A percentile compares a stretch with the other conserved stretches of the same genome.
Conservation (phyloP, 306 rosid species). For the Inga leiocalycina region DNA sequence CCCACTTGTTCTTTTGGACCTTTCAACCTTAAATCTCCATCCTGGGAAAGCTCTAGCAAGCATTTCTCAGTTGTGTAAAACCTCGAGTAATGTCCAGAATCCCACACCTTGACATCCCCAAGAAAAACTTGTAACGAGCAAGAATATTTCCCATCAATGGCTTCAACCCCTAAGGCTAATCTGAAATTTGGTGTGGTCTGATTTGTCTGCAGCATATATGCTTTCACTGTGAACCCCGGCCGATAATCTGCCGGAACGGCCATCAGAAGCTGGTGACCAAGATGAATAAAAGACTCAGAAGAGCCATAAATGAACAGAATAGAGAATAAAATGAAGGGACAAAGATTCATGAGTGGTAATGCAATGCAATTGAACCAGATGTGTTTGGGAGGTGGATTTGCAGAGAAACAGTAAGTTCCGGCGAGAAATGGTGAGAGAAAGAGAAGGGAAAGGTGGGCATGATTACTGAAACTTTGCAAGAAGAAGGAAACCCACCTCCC, state of each 20-base stretch:
- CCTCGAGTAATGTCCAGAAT: conserved; percentile 71
- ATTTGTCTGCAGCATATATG: conserved; percentile 53
- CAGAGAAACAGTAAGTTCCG: conserved; percentile 35
- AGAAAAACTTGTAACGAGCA: conserved; percentile 82
- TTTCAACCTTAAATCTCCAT: conserved; percentile 80
- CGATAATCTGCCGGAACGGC: conserved; percentile 59
- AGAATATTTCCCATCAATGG: conserved; percentile 51
- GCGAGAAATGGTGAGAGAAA: conserved; percentile 43
- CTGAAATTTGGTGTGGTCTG: conserved; percentile 57
- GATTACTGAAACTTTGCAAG: conserved; percentile 43
- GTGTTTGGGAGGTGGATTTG: conserved; percentile 44
- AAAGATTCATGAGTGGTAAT: conserved; percentile 57
- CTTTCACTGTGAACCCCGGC: conserved; percentile 65
- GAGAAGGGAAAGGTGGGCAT: conserved; percentile 48
- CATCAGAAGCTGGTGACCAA: conserved; percentile 53
- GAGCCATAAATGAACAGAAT: conserved; percentile 42
- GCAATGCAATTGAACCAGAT: neutral
- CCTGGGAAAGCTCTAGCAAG: conserved; percentile 57
- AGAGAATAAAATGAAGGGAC: conserved; percentile 38
- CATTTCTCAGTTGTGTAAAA: conserved; percentile 66
- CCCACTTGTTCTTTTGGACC: conserved; percentile 73
- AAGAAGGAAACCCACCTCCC: conserved; percentile 49
- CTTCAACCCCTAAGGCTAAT: conserved; percentile 72
- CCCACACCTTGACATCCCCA: conserved; percentile 90
- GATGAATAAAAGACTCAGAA: conserved; percentile 51